These are phyloP conservation scores for Malbranchea zuffiana DNA, from an alignment of 2,329 filamentous ascomycete species.

Conservation along the genomic window DNA sequence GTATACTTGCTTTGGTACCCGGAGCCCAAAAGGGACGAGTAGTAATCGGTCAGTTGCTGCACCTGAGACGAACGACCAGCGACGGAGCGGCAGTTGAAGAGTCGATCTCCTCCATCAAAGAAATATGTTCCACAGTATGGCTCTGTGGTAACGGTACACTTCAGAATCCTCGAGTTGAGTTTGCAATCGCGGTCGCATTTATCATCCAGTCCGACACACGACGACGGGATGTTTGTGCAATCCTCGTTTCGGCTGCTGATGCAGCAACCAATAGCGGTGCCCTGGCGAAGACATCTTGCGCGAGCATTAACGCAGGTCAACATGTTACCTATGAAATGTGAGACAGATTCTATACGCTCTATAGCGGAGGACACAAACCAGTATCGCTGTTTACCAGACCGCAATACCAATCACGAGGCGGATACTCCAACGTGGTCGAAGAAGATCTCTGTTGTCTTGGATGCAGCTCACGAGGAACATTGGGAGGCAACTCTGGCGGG, in stretches of 20 bases:
- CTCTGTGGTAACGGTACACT: conserved; percentile 11
- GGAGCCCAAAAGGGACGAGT: conserved; percentile 14
- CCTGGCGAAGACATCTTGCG: conserved; percentile 14
- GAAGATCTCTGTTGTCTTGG: conserved; percentile 1
- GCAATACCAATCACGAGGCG: conserved; percentile 15
- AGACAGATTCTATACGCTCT: too few relatives aligned
- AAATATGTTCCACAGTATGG: conserved; percentile 16
- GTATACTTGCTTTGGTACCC: conserved; percentile 3
- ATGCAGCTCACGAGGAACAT: conserved; percentile 13
- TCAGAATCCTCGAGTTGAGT: conserved; percentile 7
- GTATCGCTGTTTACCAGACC: conserved; percentile 15
- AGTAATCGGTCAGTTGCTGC: conserved; percentile 14
- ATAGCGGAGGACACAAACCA: conserved; percentile 11
- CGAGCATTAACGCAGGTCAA: conserved; percentile 15
- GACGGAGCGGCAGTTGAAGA: conserved; percentile 14
- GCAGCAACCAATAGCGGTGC: conserved; percentile 16
- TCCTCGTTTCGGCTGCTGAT: conserved; percentile 11
- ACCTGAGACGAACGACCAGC: conserved; percentile 11
- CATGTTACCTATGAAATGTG: conserved; percentile 10
- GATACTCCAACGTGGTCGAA: conserved; percentile 8
- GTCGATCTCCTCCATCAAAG: conserved; percentile 10
- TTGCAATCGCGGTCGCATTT: conserved; percentile 11
- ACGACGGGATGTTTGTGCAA: conserved; percentile 14
- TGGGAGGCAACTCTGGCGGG: conserved; percentile 12
- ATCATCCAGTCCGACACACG: conserved; percentile 12